Base-by-base conservation (phyloP, 768 basidiomycete species). In the Phanerochaete carnosa region DNA sequence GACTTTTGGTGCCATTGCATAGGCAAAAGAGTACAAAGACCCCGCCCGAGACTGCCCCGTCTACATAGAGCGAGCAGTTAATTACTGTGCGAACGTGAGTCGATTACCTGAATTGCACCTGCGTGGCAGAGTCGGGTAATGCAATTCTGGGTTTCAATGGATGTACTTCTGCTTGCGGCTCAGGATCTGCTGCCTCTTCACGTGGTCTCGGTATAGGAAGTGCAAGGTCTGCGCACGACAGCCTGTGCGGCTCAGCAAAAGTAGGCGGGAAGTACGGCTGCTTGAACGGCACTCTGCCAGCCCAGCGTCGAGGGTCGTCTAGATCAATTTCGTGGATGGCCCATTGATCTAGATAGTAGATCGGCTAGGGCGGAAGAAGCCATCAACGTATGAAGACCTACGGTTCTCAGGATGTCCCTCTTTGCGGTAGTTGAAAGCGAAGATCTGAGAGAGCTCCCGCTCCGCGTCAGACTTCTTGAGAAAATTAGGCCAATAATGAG, bases 341-440 rank as follows among this genome's bases (percentile, higher is more conserved):
- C 70, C 70, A 71, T 26, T 66, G 59, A 52, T 71, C 70, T 71
- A 33, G n/a, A 43, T 8, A 11, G 6, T n/a, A 59, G 26, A 13
- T 13, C 33, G 33, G n/a, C 13, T 13, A 35, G 33, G 13, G 33
- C 33, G 33, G 13, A 13, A 35, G 33, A 13, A 35, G 13, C 7
- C 13, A 6, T 13, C 33, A 13, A 35, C 13, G 33, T 13, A 9
- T 11, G 3, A 15, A 46, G 13, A 60, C 70, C 5, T 61, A 69
- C 70, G 68, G 15, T 60, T 61, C 0, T 43, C 63, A 1, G 70
- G 70, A n/a, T 68, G 59, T n/a, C 70, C 70, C 9, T 62, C 33
- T 15, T 15, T 58, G 23, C 64, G 57, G 57, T 71, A 71, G 62
- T 71, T 66, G 63, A 65, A 71, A 55, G 66, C 66, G 45, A 71